These are phyloP conservation scores for Thielaviopsis musarum DNA, from an alignment of 2,329 filamentous ascomycete genomes.

Conservation along the genomic window DNA sequence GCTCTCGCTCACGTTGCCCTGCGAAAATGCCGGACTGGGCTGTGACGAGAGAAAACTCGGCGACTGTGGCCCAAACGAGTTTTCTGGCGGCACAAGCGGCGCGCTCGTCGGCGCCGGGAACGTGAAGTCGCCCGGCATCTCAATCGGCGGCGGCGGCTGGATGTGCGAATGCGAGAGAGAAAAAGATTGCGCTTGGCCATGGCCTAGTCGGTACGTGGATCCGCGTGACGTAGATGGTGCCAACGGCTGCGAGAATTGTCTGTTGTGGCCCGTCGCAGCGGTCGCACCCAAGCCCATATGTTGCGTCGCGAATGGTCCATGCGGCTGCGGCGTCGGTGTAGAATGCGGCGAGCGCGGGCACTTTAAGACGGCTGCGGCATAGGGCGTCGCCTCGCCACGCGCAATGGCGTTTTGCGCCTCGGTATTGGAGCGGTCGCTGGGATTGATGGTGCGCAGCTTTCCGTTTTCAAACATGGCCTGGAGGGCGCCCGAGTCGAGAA, in stretches of 20 bases:
- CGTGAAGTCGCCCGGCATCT: conserved; percentile 2
- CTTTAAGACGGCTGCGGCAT: background rate
- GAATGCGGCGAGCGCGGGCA: background rate
- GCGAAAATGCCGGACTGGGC: background rate
- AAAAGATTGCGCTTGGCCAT: background rate
- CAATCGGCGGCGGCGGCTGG: background rate
- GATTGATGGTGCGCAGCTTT: conserved; percentile 41
- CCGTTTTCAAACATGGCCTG: conserved; percentile 52
- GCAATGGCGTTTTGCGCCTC: conserved; percentile 1
- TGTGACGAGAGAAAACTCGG: background rate
- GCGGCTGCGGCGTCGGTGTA: background rate
- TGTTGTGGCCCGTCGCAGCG: no score
- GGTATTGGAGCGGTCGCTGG: conserved; percentile 29
- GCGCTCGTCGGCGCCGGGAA: background rate
- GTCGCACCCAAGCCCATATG: no score
- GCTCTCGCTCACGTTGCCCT: background rate
- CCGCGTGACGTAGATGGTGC: background rate
- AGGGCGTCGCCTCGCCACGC: background rate
- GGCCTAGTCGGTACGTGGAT: background rate
- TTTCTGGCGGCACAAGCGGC: background rate
- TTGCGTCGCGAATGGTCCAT: no score
- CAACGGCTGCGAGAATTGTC: background rate
- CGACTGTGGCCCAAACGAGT: background rate
- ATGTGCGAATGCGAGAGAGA: background rate
- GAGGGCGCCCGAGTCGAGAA: conserved; percentile 48